Evolutionary conservation across 2,329 filamentous ascomycete genomes (phyloP).

Genomic region (Dichotomopilus funicola): DNA sequence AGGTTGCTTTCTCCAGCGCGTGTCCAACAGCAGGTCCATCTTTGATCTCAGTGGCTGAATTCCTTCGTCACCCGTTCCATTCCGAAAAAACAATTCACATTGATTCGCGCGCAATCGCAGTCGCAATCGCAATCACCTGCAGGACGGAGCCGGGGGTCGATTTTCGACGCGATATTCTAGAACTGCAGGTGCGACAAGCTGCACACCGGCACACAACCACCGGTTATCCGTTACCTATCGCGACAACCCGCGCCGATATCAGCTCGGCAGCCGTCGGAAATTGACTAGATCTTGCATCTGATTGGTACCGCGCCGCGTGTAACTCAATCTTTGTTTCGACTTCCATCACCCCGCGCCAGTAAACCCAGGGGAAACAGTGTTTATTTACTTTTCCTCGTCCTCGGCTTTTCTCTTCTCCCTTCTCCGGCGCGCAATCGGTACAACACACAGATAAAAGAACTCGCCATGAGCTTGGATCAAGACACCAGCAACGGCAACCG

Average conservation of each 20-base stretch:
- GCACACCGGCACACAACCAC: too few species aligned
- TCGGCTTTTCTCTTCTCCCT: too few species aligned
- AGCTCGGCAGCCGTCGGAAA: conserved; percentile 4
- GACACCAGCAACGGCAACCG: background rate
- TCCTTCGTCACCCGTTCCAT: background rate
- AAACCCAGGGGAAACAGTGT: too few species aligned
- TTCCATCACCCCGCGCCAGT: background rate
- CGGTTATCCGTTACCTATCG: too few species aligned
- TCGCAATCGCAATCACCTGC: conserved; percentile 8
- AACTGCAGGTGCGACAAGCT: background rate
- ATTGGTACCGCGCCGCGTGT: background rate
- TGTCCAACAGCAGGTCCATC: background rate
- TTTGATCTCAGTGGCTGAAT: conserved; percentile 8
- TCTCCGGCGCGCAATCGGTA: background rate
- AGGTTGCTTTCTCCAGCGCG: background rate
- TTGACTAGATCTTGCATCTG: background rate
- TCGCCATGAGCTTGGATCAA: background rate
- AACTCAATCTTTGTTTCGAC: too few species aligned
- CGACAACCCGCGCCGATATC: background rate
- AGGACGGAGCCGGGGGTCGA: background rate
- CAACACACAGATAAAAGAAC: background rate
- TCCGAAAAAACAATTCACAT: background rate
- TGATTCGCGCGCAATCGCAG: background rate
- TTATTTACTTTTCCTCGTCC: too few species aligned
- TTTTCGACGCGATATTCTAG: background rate